A percentile compares a stretch with the other conserved stretches of the same genome.
These are phyloP conservation scores for Scedosporium aurantiacum DNA, from an alignment of 2,329 filamentous ascomycete genomes.

Conservation along the genomic window DNA sequence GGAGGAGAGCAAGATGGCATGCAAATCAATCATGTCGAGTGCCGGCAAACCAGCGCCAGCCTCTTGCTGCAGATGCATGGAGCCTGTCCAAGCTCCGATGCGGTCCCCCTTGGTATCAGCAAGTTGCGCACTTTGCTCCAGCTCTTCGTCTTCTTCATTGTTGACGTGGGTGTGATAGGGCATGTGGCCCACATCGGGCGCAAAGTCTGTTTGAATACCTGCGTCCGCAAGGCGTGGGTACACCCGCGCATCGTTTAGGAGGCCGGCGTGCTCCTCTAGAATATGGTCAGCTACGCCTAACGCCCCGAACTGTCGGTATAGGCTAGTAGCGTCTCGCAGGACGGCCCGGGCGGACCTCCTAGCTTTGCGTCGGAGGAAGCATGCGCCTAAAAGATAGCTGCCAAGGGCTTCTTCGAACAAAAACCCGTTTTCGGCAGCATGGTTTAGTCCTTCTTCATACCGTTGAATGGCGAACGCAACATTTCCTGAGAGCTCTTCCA, in stretches of 20 bases:
- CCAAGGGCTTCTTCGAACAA: conserved; percentile 61
- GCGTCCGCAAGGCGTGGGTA: conserved; percentile 50
- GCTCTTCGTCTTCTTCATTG: conserved; percentile 31
- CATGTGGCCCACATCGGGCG: conserved; percentile 40
- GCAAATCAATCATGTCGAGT: conserved; percentile 73
- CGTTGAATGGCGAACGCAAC: conserved; percentile 47
- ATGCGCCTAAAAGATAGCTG: conserved; percentile 64
- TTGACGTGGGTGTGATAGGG: conserved; percentile 37
- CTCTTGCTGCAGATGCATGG: conserved; percentile 41
- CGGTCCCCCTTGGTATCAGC: conserved; percentile 44
- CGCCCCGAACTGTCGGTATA: conserved; percentile 60
- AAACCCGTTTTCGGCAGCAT: conserved; percentile 56
- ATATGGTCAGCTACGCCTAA: conserved; percentile 58
- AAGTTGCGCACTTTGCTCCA: conserved; percentile 30
- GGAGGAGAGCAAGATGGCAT: conserved; percentile 66
- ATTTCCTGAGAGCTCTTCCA: conserved; percentile 49
- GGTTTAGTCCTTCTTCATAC: conserved; percentile 64
- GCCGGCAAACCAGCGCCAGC: conserved; percentile 55
- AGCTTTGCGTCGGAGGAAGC: conserved; percentile 54
- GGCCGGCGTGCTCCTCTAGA: conserved; percentile 54
- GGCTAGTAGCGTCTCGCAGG: conserved; percentile 53
- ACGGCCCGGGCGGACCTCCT: conserved; percentile 58
- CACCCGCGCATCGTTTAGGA: conserved; percentile 51
- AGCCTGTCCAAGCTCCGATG: conserved; percentile 52
- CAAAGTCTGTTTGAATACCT: conserved; percentile 61